phyloP scores from a whole-genome alignment of 179 eudicot species.

The Silene vulgaris region DNA sequence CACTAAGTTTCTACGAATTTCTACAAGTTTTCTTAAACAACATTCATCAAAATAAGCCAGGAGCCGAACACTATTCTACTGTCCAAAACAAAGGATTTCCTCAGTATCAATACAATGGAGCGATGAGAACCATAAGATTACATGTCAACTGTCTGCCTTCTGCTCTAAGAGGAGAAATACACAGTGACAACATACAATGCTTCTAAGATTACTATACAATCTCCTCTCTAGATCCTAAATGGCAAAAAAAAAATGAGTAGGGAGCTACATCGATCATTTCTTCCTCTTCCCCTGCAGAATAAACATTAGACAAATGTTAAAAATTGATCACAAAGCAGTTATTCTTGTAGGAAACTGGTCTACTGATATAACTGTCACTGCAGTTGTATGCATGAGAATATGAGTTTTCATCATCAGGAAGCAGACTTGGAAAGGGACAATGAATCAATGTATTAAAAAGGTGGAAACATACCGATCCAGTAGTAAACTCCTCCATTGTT shows the following conservation, averaged over 20 bases:
- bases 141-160: not conserved
- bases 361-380: not conserved
- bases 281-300: constrained; percentile 66
- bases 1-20: too few relatives aligned
- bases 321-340: not conserved
- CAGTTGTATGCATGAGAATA: not conserved
- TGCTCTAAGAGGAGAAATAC: constrained; percentile 2
- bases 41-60: too few relatives aligned
- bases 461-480: constrained; percentile 40
- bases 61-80: too few relatives aligned
- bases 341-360: not conserved
- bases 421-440: not conserved
- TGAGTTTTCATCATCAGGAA: not conserved
- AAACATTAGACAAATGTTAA: not conserved
- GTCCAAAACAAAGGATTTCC: not conserved
- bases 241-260: constrained; percentile 9
- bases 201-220: constrained; percentile 6
- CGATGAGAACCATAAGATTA: not conserved
- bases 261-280: constrained; percentile 30
- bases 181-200: not conserved
- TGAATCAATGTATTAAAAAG: not conserved
- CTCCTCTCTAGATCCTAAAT: constrained; percentile 7
- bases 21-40: too few relatives aligned
- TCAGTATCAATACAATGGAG: not conserved
- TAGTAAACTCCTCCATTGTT: constrained; percentile 55